These are phyloP conservation scores for Xylaria castorea DNA, from an alignment of 495 filamentous ascomycete species.

Conservation along the genomic window DNA sequence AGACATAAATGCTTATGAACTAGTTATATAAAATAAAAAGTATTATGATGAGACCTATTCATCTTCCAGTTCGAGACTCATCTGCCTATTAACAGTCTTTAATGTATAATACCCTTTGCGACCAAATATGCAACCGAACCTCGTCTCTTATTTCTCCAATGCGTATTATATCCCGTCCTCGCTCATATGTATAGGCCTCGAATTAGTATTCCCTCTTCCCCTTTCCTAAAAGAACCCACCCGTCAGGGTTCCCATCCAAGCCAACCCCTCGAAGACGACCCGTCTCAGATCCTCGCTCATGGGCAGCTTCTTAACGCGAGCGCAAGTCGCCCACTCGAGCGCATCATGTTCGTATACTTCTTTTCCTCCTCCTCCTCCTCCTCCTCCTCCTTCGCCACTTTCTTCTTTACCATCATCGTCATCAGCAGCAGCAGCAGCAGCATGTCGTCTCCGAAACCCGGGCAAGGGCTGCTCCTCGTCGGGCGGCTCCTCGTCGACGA, in stretches of 20 bases:
- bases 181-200: background rate
- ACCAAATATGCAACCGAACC: background rate
- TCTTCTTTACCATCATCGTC: background rate
- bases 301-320: conserved; percentile 28
- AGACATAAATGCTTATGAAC: no score
- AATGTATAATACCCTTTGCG: background rate
- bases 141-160: background rate
- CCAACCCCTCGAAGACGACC: conserved; percentile 37
- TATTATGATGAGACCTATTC: no score
- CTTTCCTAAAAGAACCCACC: background rate
- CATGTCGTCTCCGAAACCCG: background rate
- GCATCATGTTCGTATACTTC: conserved; percentile 33
- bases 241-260: conserved; percentile 32
- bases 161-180: background rate
- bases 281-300: conserved; percentile 38
- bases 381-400: background rate
- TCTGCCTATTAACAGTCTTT: background rate
- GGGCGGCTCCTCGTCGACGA: conserved; percentile 33
- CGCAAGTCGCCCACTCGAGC: conserved; percentile 40
- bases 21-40: no score
- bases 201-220: background rate
- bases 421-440: background rate
- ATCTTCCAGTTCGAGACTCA: no score
- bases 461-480: conserved; percentile 26
- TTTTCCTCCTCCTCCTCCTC: background rate